Evolutionary conservation across 768 basidiomycete genomes (phyloP).

Genomic region (Hygrophorus pudorinus): DNA sequence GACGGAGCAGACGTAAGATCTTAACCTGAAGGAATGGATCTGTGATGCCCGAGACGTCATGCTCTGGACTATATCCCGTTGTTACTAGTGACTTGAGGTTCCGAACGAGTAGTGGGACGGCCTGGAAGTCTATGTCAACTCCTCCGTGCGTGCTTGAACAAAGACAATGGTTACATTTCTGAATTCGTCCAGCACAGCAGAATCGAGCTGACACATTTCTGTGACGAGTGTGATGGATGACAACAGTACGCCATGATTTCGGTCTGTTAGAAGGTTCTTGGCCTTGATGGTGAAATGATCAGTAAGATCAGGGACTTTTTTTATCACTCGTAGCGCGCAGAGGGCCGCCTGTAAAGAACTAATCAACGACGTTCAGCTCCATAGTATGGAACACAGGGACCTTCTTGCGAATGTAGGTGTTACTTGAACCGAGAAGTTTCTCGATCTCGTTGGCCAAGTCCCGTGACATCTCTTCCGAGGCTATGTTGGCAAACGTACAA

Average conservation of each 20-base stretch:
- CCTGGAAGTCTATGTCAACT: conserved; percentile 31
- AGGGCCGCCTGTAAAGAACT: conserved; percentile 64
- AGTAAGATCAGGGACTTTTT: conserved; percentile 90
- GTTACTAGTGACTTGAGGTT: conserved; percentile 92
- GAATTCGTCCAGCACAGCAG: conserved; percentile 70
- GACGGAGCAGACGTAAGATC: conserved; percentile 74
- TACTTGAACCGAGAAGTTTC: conserved; percentile 92
- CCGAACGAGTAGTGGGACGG: conserved; percentile 86
- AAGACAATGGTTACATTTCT: conserved; percentile 54
- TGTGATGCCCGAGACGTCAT: conserved; percentile 98
- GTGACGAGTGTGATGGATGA: conserved; percentile 91
- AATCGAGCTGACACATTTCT: conserved; percentile 85
- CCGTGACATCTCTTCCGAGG: conserved; percentile 98
- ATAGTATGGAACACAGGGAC: conserved; percentile 29
- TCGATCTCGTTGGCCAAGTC: conserved; percentile 97
- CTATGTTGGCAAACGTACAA: conserved; percentile 97
- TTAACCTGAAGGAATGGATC: conserved; percentile 95
- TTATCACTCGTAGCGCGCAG: conserved; percentile 88
- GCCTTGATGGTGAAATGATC: conserved; percentile 88
- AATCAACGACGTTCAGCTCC: neutral
- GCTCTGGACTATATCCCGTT: conserved; percentile 96
- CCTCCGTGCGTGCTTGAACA: neutral
- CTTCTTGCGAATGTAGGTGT: conserved; percentile 99
- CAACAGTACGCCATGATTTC: conserved; percentile 93
- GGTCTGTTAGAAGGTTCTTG: conserved; percentile 85